Evolutionary conservation across 306 rosid species (phyloP).

Genomic region (Fagus crenata): DNA sequence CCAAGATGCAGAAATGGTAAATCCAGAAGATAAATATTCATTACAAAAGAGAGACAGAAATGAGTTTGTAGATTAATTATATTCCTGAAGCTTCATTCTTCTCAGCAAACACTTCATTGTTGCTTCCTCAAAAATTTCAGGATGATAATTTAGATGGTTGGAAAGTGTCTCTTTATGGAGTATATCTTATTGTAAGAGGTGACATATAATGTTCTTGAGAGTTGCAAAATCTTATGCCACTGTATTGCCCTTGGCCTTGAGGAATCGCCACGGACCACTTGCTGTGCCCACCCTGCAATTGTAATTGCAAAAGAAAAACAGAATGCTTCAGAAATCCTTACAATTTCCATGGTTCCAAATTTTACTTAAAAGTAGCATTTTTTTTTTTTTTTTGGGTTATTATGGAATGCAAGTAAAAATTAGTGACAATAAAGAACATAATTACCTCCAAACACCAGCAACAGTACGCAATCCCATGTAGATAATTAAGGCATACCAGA

Average conservation of each 20-base stretch:
- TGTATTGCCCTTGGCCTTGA: neutral
- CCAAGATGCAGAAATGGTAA: neutral
- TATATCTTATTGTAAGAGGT: neutral
- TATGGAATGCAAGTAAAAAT: too few species aligned
- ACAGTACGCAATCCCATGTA: constrained; percentile 80
- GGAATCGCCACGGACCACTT: neutral
- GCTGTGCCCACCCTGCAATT: constrained; percentile 8
- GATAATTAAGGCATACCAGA: constrained; percentile 86
- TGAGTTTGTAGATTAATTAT: neutral
- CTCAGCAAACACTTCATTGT: neutral
- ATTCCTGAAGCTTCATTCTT: neutral
- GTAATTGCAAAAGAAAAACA: neutral
- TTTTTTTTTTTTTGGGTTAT: too few species aligned
- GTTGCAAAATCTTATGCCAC: neutral
- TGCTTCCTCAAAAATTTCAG: too few species aligned
- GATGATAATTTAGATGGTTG: neutral
- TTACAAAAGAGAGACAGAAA: neutral
- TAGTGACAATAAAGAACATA: too few species aligned
- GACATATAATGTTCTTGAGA: neutral
- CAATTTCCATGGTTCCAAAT: neutral
- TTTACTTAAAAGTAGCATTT: too few species aligned
- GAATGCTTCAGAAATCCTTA: neutral
- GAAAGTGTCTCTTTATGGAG: neutral
- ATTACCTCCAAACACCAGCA: constrained; percentile 88
- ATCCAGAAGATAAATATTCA: neutral